phyloP scores from a whole-genome alignment of 2,329 filamentous ascomycete species.

The Cordyceps farinosa region DNA sequence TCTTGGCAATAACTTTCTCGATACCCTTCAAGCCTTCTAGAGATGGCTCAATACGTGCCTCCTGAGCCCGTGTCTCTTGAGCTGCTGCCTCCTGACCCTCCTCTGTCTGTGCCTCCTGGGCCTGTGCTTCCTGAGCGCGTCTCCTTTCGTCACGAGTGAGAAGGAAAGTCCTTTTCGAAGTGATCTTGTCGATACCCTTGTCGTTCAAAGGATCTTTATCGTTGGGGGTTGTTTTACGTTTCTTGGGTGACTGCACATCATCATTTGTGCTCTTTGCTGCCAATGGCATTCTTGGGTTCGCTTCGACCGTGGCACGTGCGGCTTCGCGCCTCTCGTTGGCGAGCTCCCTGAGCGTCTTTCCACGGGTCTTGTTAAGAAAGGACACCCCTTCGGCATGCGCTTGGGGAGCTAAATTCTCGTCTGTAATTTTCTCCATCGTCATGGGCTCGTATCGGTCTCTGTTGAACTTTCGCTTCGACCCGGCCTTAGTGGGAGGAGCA shows the following conservation, averaged over 20 bases:
- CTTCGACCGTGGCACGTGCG: slow-evolving; percentile 29
- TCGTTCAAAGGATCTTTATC: slow-evolving; percentile 40
- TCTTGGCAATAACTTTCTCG: no score
- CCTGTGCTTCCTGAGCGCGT: no score
- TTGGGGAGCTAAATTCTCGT: slow-evolving; percentile 30
- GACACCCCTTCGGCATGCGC: slow-evolving; percentile 26
- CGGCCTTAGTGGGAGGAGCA: slow-evolving; percentile 37
- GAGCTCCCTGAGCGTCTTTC: slow-evolving; percentile 46
- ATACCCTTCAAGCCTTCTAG: no score
- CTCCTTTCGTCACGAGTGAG: no score
- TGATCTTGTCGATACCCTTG: no score
- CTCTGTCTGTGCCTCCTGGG: no score
- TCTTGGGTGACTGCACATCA: slow-evolving; percentile 56
- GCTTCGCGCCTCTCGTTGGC: slow-evolving; percentile 40
- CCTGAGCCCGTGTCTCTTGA: no score
- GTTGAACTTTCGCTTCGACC: slow-evolving; percentile 56
- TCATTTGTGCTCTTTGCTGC: slow-evolving; percentile 58
- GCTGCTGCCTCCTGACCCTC: no score
- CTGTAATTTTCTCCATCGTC: slow-evolving; percentile 24
- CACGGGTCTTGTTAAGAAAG: slow-evolving; percentile 34
- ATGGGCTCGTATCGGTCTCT: slow-evolving; percentile 50
- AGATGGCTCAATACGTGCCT: no score
- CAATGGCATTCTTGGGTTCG: slow-evolving; percentile 45
- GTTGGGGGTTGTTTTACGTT: slow-evolving; percentile 35
- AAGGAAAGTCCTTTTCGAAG: no score